Evolutionary conservation across 305 asterid species (phyloP), one percentile per base, ranked within the genome.

Genomic region (Fraxinus ornus): DNA sequence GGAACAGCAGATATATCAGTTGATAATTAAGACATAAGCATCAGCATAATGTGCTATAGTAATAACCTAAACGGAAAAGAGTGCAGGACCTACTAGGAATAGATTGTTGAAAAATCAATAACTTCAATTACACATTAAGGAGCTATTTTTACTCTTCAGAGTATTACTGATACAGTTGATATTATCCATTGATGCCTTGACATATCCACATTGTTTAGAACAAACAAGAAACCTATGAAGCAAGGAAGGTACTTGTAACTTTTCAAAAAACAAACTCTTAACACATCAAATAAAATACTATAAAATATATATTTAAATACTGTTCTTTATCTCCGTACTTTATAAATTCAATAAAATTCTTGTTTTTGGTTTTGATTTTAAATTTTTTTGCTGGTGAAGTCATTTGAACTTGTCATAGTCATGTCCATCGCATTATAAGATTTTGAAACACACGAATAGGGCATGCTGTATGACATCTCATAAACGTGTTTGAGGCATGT

Each of bases 11-110:
- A 79, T 47, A 79, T 72, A 68, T 21, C 37, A 74, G 26, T 78
- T 68, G 22, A 52, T 7, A 17, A 33, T 8, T 19, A 76, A 55
- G 83, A 82, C 64, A 72, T 39, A 55, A 80, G 75, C 37, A 76
- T 77, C 79, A 72, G 68, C 75, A 74, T 71, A 37, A 82, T 81
- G 81, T 79, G 83, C 77, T 74, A 47, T 64, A 5, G 60, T 19
- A 79, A 35, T 28, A 35, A 47, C 21, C 86, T 78, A 47, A 74
- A 79, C 68, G 66, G 73, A 57, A 68, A 73, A 33, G 33, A 35
- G 62, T 81, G 24, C 5, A 12, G n/a, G 33, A 49, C 82, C 52
- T 70, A 36, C 64, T 83, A 74, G 37, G 28, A 64, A 82, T 37
- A 79, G 24, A 64, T 36, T 52, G 76, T 68, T 21, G 36, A 37